Percentiles rank a stretch among this genome's conserved stretches.
Evolutionary conservation across 148 eudicot species (phyloP).

Genomic region (Rhododendron kiyosumense): DNA sequence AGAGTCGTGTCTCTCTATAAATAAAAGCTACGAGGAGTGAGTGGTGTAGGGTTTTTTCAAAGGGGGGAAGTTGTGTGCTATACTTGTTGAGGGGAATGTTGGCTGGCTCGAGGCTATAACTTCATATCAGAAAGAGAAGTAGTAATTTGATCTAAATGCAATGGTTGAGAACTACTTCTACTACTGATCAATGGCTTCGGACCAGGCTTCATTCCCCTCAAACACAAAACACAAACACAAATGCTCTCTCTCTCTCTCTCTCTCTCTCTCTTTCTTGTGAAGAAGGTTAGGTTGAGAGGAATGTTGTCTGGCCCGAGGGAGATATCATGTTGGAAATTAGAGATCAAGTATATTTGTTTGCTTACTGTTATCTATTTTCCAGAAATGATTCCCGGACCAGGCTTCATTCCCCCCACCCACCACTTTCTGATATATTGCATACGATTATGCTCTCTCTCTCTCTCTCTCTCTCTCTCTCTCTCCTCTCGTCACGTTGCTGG

Average conservation of each 20-base stretch:
- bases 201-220: conserved; percentile 50
- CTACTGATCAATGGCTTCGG: conserved; percentile 21
- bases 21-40: neutral
- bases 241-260: neutral
- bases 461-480: neutral
- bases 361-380: neutral
- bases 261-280: neutral
- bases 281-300: conserved; percentile 23
- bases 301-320: conserved; percentile 32
- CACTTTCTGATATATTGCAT: conserved; percentile 8
- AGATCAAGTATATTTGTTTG: neutral
- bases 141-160: neutral
- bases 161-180: neutral
- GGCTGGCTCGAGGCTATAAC: conserved; percentile 36
- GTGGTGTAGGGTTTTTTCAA: conserved; percentile 11
- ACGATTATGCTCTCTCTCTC: neutral
- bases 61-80: neutral
- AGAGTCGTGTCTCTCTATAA: neutral
- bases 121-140: neutral
- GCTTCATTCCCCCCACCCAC: conserved; percentile 46
- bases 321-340: neutral
- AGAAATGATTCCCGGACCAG: conserved; percentile 47
- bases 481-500: neutral
- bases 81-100: conserved; percentile 34
- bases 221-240: neutral